A percentile compares a stretch with the other conserved stretches of the same genome.
Evolutionary conservation across 2,329 filamentous ascomycete species (phyloP).

Genomic region (Alternaria sp.): DNA sequence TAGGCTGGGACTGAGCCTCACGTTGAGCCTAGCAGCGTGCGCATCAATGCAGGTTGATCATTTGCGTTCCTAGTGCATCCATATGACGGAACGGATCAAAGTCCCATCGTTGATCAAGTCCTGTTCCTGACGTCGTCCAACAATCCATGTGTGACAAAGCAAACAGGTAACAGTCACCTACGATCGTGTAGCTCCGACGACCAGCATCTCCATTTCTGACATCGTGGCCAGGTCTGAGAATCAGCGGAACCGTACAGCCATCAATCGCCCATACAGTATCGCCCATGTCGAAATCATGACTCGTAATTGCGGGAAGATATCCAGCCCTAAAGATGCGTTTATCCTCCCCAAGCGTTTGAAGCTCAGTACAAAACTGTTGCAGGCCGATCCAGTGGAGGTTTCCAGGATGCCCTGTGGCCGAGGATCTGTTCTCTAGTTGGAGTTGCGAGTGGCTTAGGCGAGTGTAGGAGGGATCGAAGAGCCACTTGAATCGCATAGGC

Average conservation of each 20-base stretch:
- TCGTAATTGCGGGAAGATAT: constrained; percentile 15
- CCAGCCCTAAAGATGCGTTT: constrained; percentile 22
- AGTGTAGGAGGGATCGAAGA: constrained; percentile 11
- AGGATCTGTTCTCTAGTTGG: neutral
- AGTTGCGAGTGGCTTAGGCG: neutral
- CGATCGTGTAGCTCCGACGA: constrained; percentile 9
- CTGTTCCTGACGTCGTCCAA: constrained; percentile 18
- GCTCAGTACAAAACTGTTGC: constrained; percentile 19
- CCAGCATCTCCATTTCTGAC: neutral
- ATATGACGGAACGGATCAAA: constrained; percentile 25
- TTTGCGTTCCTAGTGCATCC: constrained; percentile 18
- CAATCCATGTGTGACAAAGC: constrained; percentile 22
- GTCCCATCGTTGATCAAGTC: constrained; percentile 19
- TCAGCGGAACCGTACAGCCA: constrained; percentile 17
- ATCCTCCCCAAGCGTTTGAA: constrained; percentile 6
- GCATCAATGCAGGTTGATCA: constrained; percentile 15
- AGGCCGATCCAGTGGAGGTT: constrained; percentile 4
- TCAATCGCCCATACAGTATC: constrained; percentile 25
- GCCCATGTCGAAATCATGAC: constrained; percentile 12
- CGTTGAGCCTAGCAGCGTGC: rapidly evolving
- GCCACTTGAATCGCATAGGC: constrained; percentile 19
- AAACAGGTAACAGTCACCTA: constrained; percentile 21
- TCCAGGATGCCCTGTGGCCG: neutral
- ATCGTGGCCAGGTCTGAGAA: constrained; percentile 6
- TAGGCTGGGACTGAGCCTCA: neutral